phyloP scores from a whole-genome alignment of 2,329 filamentous ascomycete species.

The Diaporthe longicolla region DNA sequence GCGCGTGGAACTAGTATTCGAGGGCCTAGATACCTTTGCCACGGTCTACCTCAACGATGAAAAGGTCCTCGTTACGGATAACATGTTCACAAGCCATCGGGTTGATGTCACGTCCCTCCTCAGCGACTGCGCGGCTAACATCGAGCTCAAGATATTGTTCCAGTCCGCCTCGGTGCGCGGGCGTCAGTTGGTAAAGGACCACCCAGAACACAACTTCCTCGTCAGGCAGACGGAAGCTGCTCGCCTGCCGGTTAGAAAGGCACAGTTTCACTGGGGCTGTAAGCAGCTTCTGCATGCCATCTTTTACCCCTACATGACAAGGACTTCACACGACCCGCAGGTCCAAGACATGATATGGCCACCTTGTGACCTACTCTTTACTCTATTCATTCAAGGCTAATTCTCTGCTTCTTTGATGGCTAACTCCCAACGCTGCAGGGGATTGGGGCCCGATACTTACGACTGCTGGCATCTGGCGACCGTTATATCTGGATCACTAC shows the following conservation, averaged over 20 bases:
- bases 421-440: conserved; percentile 63
- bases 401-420: no score
- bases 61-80: conserved; percentile 77
- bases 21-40: conserved; percentile 86
- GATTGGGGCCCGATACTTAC: conserved; percentile 79
- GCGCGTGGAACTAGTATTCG: conserved; percentile 75
- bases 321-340: no score
- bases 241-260: conserved; percentile 72
- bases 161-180: conserved; percentile 75
- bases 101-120: conserved; percentile 73
- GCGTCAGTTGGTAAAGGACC: conserved; percentile 71
- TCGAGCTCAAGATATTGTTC: conserved; percentile 74
- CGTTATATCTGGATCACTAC: conserved; percentile 80
- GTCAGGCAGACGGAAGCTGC: conserved; percentile 77
- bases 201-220: conserved; percentile 75
- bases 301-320: no score
- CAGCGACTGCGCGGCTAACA: conserved; percentile 63
- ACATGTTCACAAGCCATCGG: conserved; percentile 83
- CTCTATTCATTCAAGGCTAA: no score
- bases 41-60: conserved; percentile 78
- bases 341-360: conserved; percentile 45
- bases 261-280: conserved; percentile 71
- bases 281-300: no score
- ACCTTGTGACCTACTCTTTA: no score
- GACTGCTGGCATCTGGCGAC: conserved; percentile 80